Evolutionary conservation across 176 grass and related monocot genomes (phyloP).

Genomic region (Oryza glumipatula): DNA sequence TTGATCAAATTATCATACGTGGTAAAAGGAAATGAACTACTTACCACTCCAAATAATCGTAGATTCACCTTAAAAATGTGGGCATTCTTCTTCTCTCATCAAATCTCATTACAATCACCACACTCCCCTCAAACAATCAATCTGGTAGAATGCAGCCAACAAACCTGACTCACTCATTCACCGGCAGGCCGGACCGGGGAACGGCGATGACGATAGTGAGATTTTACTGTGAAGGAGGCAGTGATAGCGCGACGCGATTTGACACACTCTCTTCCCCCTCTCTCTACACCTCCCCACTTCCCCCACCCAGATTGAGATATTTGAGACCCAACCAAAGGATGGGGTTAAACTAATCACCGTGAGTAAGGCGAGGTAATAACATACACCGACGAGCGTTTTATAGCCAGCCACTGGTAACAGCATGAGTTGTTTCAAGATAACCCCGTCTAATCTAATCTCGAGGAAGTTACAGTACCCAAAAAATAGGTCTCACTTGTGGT

Average conservation of each 20-base stretch:
- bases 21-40: not conserved
- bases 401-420: not conserved
- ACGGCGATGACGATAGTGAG: not conserved
- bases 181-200: not conserved
- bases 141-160: not conserved
- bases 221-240: not conserved
- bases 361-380: constrained; percentile 20
- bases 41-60: not conserved
- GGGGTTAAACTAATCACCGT: constrained; percentile 51
- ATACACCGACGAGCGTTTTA: not conserved
- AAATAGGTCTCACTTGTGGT: not conserved
- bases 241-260: not conserved
- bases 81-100: not conserved
- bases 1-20: not conserved
- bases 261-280: not conserved
- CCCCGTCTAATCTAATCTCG: not conserved
- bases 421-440: not conserved
- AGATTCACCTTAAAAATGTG: not conserved
- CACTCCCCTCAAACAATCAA: not conserved
- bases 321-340: constrained; percentile 9
- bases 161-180: constrained; percentile 32
- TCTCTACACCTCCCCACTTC: not conserved
- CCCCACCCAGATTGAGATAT: no score
- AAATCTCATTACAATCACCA: not conserved
- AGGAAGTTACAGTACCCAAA: not conserved